A percentile compares a stretch with the other conserved stretches of the same genome.
Evolutionary conservation across 495 filamentous ascomycete species (phyloP).

Genomic region (Penicillium steckii): DNA sequence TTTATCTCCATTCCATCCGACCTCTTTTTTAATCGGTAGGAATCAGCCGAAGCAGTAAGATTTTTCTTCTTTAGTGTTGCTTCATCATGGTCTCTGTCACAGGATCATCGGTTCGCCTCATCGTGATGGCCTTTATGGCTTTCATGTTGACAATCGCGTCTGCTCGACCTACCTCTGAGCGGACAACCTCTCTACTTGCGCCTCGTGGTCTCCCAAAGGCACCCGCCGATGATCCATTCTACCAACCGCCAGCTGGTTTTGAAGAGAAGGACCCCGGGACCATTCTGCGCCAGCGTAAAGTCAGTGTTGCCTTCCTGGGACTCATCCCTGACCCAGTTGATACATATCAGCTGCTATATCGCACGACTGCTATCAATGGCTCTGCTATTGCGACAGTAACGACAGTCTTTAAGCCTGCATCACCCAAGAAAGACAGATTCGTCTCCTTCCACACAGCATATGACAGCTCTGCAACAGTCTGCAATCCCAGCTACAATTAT

Average conservation of each 20-base stretch:
- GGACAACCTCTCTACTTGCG: not conserved
- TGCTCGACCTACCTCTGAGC: constrained; percentile 11
- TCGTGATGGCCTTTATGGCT: constrained; percentile 17
- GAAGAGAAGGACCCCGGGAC: constrained; percentile 24
- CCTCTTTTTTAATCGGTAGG: not conserved
- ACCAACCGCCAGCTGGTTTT: constrained; percentile 30
- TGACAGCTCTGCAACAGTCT: constrained; percentile 29
- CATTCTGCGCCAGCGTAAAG: constrained; percentile 24
- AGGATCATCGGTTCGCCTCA: constrained; percentile 10
- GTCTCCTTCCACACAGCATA: constrained; percentile 36
- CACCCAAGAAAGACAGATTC: constrained; percentile 30
- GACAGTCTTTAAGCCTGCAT: constrained; percentile 32
- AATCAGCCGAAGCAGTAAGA: not conserved
- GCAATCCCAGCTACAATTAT: constrained; percentile 35
- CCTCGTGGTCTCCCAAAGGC: constrained; percentile 8
- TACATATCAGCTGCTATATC: constrained; percentile 28
- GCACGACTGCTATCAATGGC: constrained; percentile 32
- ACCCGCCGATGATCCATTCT: constrained; percentile 33
- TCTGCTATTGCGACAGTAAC: constrained; percentile 35
- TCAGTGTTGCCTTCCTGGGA: constrained; percentile 30
- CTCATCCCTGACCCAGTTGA: constrained; percentile 29
- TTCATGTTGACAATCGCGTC: constrained; percentile 16
- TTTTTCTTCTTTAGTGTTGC: not conserved
- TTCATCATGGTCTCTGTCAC: not conserved
- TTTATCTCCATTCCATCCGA: constrained; percentile 13